phyloP scores from a whole-genome alignment of 306 rosid species.

The Vigna unguiculata region DNA sequence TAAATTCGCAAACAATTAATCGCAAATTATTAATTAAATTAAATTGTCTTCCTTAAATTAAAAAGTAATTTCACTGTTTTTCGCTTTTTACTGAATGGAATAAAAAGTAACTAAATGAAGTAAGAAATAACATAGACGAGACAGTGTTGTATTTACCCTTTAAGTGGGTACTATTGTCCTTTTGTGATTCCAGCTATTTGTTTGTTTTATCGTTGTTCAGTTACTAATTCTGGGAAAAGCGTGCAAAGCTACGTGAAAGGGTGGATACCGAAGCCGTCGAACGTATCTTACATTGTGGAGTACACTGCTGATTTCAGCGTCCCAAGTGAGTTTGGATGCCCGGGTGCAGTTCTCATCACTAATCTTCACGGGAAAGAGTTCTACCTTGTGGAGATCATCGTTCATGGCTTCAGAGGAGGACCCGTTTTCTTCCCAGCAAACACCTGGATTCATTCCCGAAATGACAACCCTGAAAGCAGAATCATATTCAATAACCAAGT shows the following conservation, averaged over 20 bases:
- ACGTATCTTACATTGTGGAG: slow-evolving; percentile 62
- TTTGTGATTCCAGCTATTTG: not conserved
- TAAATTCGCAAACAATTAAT: too few relatives aligned
- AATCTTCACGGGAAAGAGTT: slow-evolving; percentile 85
- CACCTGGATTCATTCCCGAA: slow-evolving; percentile 87
- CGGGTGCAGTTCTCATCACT: slow-evolving; percentile 81
- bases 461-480: slow-evolving; percentile 70
- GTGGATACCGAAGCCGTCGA: slow-evolving; percentile 72
- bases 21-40: too few relatives aligned
- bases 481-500: slow-evolving; percentile 88
- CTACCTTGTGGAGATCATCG: slow-evolving; percentile 66
- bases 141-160: not conserved
- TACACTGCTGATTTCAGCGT: slow-evolving; percentile 71
- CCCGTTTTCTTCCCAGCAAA: slow-evolving; percentile 91
- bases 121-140: not conserved
- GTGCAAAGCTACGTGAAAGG: slow-evolving; percentile 71
- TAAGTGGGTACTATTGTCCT: not conserved
- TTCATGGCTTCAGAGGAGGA: slow-evolving; percentile 76
- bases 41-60: too few relatives aligned
- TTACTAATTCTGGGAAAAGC: slow-evolving; percentile 69
- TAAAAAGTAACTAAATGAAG: not conserved
- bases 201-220: slow-evolving; percentile 39
- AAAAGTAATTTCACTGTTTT: too few relatives aligned
- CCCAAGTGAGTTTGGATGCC: slow-evolving; percentile 70
- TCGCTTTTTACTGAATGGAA: too few relatives aligned